Conservation (phyloP, 768 basidiomycete species). For the Psilocybe sp. region DNA sequence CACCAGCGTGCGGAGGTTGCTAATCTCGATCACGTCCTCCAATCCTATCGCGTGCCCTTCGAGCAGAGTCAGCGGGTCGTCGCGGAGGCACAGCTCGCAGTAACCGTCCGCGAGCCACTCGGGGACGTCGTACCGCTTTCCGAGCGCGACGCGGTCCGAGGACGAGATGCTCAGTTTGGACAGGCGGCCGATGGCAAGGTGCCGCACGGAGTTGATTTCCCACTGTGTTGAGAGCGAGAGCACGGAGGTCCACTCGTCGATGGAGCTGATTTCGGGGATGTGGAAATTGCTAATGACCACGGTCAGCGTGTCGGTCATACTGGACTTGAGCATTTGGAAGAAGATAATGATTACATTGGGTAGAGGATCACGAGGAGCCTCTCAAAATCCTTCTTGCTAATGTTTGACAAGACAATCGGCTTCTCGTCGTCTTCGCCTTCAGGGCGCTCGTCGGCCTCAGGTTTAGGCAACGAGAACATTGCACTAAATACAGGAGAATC, state of each 20-base stretch:
- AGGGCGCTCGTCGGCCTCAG: constrained; percentile 5
- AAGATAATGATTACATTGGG: constrained; percentile 35
- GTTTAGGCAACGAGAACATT: constrained; percentile 19
- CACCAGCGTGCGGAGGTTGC: constrained; percentile 5
- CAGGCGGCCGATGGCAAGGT: constrained; percentile 22
- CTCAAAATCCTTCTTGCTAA: constrained; percentile 42
- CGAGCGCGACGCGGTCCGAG: constrained; percentile 19
- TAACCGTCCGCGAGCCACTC: constrained; percentile 28
- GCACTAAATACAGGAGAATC: constrained; percentile 29
- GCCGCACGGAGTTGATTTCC: constrained; percentile 23
- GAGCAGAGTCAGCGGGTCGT: constrained; percentile 9
- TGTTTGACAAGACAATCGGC: constrained; percentile 38
- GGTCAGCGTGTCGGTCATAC: not conserved
- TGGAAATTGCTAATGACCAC: constrained; percentile 9
- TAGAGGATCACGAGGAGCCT: constrained; percentile 53
- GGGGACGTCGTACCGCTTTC: constrained; percentile 17
- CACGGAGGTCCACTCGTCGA: constrained; percentile 28
- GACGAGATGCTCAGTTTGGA: constrained; percentile 11
- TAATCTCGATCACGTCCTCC: constrained; percentile 14
- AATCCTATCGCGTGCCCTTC: constrained; percentile 12
- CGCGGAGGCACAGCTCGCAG: constrained; percentile 22
- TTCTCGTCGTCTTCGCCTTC: constrained; percentile 29
- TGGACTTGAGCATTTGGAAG: not conserved
- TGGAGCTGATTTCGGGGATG: constrained; percentile 6
- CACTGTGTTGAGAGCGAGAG: constrained; percentile 24